phyloP scores from a whole-genome alignment of 768 basidiomycete species.

The Dictyophora rubrovolvata region DNA sequence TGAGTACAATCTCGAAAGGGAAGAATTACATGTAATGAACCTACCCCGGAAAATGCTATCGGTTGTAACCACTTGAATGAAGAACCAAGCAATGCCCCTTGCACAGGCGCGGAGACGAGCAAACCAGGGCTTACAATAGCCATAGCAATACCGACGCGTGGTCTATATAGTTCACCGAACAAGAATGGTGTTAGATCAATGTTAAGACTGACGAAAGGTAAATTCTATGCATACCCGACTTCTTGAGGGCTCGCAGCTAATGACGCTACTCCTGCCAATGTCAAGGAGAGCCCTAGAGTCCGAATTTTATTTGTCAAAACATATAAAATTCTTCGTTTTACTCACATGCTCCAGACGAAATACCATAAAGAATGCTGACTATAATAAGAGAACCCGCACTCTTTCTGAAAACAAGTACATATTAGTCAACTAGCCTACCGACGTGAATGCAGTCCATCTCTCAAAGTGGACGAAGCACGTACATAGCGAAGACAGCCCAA shows the following conservation, averaged over 20 bases:
- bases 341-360: neutral
- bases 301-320: neutral
- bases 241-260: neutral
- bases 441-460: neutral
- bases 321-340: neutral
- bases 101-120: neutral
- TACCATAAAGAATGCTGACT: neutral
- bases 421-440: too few relatives aligned
- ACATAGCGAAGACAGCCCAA: neutral
- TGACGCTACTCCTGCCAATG: neutral
- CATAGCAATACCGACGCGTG: neutral
- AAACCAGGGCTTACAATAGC: neutral
- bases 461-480: neutral
- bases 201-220: neutral
- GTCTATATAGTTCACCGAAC: neutral
- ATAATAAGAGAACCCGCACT: neutral
- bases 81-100: neutral
- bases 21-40: too few relatives aligned
- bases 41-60: neutral
- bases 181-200: neutral
- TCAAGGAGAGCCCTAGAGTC: neutral
- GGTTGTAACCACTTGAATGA: neutral
- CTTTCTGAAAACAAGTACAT: neutral
- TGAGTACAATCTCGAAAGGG: too few relatives aligned
- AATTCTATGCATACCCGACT: neutral